Evolutionary conservation across 2,329 filamentous ascomycete genomes (phyloP).

Genomic region (Colletotrichum phormii): DNA sequence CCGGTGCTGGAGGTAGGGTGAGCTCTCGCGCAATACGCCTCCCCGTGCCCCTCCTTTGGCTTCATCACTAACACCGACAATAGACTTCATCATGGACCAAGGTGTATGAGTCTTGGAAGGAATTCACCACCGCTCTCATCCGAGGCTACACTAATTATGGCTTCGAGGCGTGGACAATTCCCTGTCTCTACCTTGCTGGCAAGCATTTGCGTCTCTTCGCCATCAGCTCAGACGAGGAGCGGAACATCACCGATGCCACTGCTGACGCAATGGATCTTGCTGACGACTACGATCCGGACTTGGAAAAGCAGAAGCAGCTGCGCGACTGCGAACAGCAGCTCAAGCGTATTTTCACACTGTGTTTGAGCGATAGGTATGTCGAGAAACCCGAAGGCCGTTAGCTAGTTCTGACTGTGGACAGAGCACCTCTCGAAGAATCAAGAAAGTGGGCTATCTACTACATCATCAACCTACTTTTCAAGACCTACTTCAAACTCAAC

Average conservation of each 20-base stretch:
- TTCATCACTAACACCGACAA: neutral
- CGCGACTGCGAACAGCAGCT: slow-evolving; percentile 92
- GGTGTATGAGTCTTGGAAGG: slow-evolving; percentile 91
- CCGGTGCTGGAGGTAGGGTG: slow-evolving; percentile 46
- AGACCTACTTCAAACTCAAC: slow-evolving; percentile 97
- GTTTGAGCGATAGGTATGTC: slow-evolving; percentile 84
- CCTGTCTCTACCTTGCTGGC: slow-evolving; percentile 87
- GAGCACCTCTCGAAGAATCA: slow-evolving; percentile 86
- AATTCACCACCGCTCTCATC: slow-evolving; percentile 80
- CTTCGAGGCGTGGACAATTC: slow-evolving; percentile 92
- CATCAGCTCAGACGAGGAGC: slow-evolving; percentile 86
- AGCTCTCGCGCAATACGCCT: slow-evolving; percentile 17
- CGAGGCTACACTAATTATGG: slow-evolving; percentile 81
- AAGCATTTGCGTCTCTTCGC: slow-evolving; percentile 90
- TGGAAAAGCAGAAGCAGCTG: slow-evolving; percentile 84
- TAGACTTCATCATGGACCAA: slow-evolving; percentile 75
- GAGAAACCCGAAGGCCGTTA: neutral
- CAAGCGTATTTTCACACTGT: slow-evolving; percentile 92
- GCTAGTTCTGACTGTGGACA: slow-evolving; percentile 50
- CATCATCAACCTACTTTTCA: slow-evolving; percentile 94
- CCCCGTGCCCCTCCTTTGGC: neutral
- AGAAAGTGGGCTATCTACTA: slow-evolving; percentile 99
- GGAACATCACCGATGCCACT: slow-evolving; percentile 51
- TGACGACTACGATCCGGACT: slow-evolving; percentile 84
- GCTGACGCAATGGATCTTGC: slow-evolving; percentile 59